Evolutionary conservation across 768 basidiomycete genomes (phyloP), one percentile per base, ranked within the genome.

Genomic region (Serendipita indica): DNA sequence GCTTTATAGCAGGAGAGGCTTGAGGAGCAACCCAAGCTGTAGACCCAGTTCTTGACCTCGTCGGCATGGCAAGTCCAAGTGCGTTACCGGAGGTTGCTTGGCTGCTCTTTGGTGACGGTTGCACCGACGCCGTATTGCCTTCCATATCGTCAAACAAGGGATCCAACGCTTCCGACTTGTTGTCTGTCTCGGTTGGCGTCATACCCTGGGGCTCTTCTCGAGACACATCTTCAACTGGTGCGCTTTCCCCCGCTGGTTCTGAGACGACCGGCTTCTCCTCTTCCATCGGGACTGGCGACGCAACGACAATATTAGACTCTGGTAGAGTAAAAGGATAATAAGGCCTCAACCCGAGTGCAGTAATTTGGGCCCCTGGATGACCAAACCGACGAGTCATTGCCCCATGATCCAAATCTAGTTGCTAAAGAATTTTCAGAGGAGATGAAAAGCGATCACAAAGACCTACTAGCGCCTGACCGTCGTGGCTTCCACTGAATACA

Each of bases 361-460:
- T 81, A 13, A 98, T 77, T 67, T 96, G 93, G 2, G 89, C 81
- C 25, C 84, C 81, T 65, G 96, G 90, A 0, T 84, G 78, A 0
- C 78, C 81, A 68, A 88, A 98, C 46, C 76, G 81, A 52, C 91
- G 80, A 12, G 83, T 78, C 37, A 73, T 73, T 61, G 87, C 78
- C 4, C 96, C 94, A 0, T 86, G 93, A 67, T 99, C 89, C 34
- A 99, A 78, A 71, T 98, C 94, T 94, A 96, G 98, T 81, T 97
- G 89, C 94, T 98, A 64, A 22, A 18, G 52, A 20, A 14, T 37
- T 14, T 30, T 12, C 1, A 18, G 27, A 32, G n/a, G 45, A 27
- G 43, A 33, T 45, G 32, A 4, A 60, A 43, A 18, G 62, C 25
- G 52, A 65, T 61, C 18, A 33, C 22, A 33, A 18, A 43, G 20